Evolutionary conservation across 108 stramenopile species (phyloP).

Genomic region (Pseudonitzschia pungens): DNA sequence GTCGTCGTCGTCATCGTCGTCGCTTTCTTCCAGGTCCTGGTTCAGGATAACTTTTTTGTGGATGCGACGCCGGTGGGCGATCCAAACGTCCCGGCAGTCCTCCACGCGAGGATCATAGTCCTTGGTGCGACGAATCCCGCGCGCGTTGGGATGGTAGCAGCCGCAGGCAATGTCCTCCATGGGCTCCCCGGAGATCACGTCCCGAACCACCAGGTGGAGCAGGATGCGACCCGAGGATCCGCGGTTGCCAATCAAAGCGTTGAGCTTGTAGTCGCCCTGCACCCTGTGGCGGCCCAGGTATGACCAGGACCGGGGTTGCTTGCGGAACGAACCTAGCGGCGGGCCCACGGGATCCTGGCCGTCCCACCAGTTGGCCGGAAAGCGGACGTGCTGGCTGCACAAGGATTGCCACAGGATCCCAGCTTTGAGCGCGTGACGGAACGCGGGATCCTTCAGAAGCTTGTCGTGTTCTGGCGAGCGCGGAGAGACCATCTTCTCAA

Average conservation of each 20-base stretch:
- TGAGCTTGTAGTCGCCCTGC: conserved; percentile 55
- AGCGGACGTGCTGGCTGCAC: conserved; percentile 78
- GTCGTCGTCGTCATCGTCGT: neutral
- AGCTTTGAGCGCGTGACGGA: conserved; percentile 61
- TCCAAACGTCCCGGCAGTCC: conserved; percentile 75
- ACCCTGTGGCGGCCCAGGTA: conserved; percentile 70
- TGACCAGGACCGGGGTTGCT: conserved; percentile 66
- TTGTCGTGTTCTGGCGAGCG: neutral
- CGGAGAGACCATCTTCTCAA: conserved; percentile 4
- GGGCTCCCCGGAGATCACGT: conserved; percentile 45
- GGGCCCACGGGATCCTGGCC: conserved; percentile 41
- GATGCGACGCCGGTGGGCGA: conserved; percentile 62
- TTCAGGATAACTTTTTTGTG: neutral
- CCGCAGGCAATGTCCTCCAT: conserved; percentile 72
- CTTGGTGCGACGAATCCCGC: conserved; percentile 50
- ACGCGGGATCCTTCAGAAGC: conserved; percentile 38
- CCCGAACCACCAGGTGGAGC: conserved; percentile 71
- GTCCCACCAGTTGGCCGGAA: conserved; percentile 69
- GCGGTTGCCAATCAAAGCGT: conserved; percentile 47
- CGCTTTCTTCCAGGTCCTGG: conserved; percentile 20
- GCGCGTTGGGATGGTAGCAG: conserved; percentile 79
- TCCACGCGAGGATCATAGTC: conserved; percentile 45
- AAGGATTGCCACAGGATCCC: conserved; percentile 78
- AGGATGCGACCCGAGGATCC: conserved; percentile 68
- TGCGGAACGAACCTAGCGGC: conserved; percentile 30